These are phyloP conservation scores for Erysimum cheiri DNA, from an alignment of 441 rosid genomes.

Conservation along the genomic window DNA sequence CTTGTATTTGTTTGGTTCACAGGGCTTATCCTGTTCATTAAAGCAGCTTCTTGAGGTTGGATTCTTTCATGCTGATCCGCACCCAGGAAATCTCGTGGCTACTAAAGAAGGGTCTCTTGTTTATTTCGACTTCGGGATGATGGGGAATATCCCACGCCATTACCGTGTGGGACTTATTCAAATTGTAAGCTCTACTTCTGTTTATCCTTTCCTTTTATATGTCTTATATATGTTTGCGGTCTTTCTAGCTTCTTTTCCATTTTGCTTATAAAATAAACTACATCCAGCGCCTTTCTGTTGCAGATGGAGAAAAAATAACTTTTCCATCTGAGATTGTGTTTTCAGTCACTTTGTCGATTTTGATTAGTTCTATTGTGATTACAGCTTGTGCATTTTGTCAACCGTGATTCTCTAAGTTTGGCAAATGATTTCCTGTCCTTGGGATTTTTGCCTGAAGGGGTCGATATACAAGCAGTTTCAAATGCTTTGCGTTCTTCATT, in stretches of 20 bases:
- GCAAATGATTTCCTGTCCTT: slow-evolving; percentile 99
- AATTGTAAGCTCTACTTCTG: slow-evolving; percentile 60
- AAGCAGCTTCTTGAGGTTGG: slow-evolving; percentile 98
- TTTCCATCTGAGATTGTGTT: slow-evolving; percentile 1
- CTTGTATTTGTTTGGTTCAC: slow-evolving; percentile 31
- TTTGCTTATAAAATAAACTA: not conserved
- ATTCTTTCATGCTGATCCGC: slow-evolving; percentile 99
- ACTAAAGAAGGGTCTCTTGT: slow-evolving; percentile 76
- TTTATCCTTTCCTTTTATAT: not conserved
- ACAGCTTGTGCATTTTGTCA: slow-evolving; percentile 99
- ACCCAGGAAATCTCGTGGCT: slow-evolving; percentile 99
- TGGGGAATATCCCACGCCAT: slow-evolving; percentile 99
- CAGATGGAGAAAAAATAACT: not conserved
- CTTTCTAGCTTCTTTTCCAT: slow-evolving; percentile 8
- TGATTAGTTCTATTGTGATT: slow-evolving; percentile 55
- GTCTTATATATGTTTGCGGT: slow-evolving; percentile 4
- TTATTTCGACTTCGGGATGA: slow-evolving; percentile 99
- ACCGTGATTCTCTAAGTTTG: slow-evolving; percentile 97
- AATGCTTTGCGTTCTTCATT: slow-evolving; percentile 82
- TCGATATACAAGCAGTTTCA: slow-evolving; percentile 76
- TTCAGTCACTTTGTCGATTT: slow-evolving; percentile 20
- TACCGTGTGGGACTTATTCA: slow-evolving; percentile 96
- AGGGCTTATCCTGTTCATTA: slow-evolving; percentile 95
- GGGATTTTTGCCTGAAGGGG: slow-evolving; percentile 99
- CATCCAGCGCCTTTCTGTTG: slow-evolving; percentile 8